phyloP scores from a whole-genome alignment of 257 asterid genomes.

The Primulina huaijiensis region DNA sequence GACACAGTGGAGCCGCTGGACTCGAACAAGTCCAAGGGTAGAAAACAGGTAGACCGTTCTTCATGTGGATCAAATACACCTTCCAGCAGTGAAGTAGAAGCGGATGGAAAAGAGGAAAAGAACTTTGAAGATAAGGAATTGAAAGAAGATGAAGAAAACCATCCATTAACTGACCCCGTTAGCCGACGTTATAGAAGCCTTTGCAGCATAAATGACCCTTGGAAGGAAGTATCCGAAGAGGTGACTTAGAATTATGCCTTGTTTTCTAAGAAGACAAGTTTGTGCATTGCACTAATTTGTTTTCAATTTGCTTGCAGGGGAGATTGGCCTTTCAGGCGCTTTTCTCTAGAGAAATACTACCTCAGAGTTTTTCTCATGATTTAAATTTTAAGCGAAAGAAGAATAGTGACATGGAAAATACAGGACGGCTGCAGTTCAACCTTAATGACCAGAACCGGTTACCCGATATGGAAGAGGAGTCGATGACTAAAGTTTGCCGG shows the following conservation, averaged over 20 bases:
- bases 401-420: constrained; percentile 27
- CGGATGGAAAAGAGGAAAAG: constrained; percentile 59
- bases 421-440: constrained; percentile 34
- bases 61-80: constrained; percentile 99
- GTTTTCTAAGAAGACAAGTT: not conserved
- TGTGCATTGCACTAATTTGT: constrained; percentile 8
- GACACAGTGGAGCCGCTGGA: constrained; percentile 39
- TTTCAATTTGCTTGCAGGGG: constrained; percentile 55
- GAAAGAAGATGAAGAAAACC: constrained; percentile 43
- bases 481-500: constrained; percentile 27
- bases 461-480: constrained; percentile 36
- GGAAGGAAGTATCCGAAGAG: constrained; percentile 96
- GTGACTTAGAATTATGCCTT: constrained; percentile 36
- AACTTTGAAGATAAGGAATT: constrained; percentile 36
- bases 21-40: constrained; percentile 48
- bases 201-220: constrained; percentile 51
- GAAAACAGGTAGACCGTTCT: constrained; percentile 84
- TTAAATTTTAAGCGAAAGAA: constrained; percentile 37
- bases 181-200: constrained; percentile 65
- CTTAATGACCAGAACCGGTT: constrained; percentile 36
- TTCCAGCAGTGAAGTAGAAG: constrained; percentile 90
- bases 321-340: constrained; percentile 86
- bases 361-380: constrained; percentile 86
- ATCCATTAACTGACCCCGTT: constrained; percentile 44
- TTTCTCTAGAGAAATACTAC: constrained; percentile 75